These are phyloP conservation scores for Termitomyces sp. DNA, from an alignment of 768 basidiomycete genomes.

Conservation along the genomic window DNA sequence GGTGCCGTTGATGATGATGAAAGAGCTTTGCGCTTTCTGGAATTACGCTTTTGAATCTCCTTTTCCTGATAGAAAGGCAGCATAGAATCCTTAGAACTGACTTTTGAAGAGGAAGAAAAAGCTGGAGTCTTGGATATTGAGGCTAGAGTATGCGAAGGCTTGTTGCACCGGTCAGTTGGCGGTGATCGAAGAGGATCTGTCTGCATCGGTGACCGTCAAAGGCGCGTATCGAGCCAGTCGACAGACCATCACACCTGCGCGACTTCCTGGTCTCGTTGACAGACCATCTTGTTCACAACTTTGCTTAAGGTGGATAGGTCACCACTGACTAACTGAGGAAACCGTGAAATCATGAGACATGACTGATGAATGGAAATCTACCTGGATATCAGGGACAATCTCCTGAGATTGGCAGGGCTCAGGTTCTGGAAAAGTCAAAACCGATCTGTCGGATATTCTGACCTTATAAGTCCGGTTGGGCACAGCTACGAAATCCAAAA, in stretches of 20 bases:
- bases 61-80: not conserved
- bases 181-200: not conserved
- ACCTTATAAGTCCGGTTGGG: not conserved
- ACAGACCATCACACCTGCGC: conserved; percentile 4
- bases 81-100: not conserved
- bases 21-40: not conserved
- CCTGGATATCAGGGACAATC: not conserved
- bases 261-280: not conserved
- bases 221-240: not conserved
- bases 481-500: conserved; percentile 13
- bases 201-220: conserved; percentile 1
- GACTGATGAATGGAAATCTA: not conserved
- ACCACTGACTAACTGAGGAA: too few relatives aligned
- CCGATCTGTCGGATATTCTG: not conserved
- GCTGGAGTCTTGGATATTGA: not conserved
- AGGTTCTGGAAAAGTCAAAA: not conserved
- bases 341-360: not conserved
- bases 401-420: not conserved
- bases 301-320: not conserved
- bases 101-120: not conserved
- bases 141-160: not conserved
- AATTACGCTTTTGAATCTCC: not conserved
- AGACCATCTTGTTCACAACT: not conserved
- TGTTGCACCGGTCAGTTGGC: not conserved
- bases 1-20: not conserved